Evolutionary conservation across 805 yeast species (phyloP).

Genomic region (Candida verbasci): DNA sequence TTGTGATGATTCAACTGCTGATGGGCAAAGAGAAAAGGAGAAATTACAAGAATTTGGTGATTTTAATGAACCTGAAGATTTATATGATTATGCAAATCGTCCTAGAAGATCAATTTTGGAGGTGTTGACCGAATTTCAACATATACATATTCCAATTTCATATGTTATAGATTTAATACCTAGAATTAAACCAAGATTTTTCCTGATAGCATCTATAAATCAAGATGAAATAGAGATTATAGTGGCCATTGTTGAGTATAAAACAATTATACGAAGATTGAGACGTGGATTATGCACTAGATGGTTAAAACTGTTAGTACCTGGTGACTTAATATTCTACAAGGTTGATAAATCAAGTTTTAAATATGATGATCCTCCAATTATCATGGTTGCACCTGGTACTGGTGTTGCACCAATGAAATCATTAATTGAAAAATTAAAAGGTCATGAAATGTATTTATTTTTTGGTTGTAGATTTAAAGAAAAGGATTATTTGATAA

Average conservation of each 20-base stretch:
- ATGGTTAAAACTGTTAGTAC: slow-evolving; percentile 54
- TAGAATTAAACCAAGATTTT: slow-evolving; percentile 70
- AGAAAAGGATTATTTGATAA: slow-evolving; percentile 66
- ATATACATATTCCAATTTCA: slow-evolving; percentile 67
- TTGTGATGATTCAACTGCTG: slow-evolving; percentile 39
- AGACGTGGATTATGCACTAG: slow-evolving; percentile 81
- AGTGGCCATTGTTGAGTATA: slow-evolving; percentile 81
- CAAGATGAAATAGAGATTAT: slow-evolving; percentile 54
- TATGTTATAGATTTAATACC: slow-evolving; percentile 79
- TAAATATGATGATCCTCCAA: slow-evolving; percentile 24
- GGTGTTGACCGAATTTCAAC: slow-evolving; percentile 73
- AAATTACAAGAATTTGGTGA: slow-evolving; percentile 72
- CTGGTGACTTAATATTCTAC: slow-evolving; percentile 49
- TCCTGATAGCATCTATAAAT: slow-evolving; percentile 74
- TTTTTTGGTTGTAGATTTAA: slow-evolving; percentile 73
- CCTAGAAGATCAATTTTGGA: slow-evolving; percentile 88
- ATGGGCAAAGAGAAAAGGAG: slow-evolving; percentile 68
- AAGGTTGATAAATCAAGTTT: slow-evolving; percentile 45
- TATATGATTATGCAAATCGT: slow-evolving; percentile 87
- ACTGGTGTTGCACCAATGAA: slow-evolving; percentile 96
- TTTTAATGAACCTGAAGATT: slow-evolving; percentile 71
- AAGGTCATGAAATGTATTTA: slow-evolving; percentile 39
- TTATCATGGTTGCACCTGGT: slow-evolving; percentile 84
- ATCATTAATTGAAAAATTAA: slow-evolving; percentile 49
- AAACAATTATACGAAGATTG: slow-evolving; percentile 69